These are phyloP conservation scores for Sporothrix euskadiensis DNA, from an alignment of 2,329 filamentous ascomycete genomes.

Conservation along the genomic window DNA sequence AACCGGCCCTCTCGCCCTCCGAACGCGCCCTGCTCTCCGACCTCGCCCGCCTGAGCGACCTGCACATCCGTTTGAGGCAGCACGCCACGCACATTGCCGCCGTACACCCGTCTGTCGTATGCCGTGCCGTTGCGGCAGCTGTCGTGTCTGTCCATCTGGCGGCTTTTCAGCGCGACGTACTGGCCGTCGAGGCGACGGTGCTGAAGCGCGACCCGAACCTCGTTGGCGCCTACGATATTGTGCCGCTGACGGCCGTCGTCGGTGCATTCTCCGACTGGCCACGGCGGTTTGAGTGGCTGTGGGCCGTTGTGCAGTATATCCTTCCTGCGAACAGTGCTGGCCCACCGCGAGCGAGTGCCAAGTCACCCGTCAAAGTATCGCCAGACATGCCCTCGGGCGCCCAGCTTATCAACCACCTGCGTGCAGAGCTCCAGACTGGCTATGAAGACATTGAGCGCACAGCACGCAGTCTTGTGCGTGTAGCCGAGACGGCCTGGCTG, in stretches of 20 bases:
- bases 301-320: constrained; percentile 71
- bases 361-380: neutral
- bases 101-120: constrained; percentile 76
- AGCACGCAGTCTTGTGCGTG: constrained; percentile 68
- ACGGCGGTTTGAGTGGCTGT: constrained; percentile 81
- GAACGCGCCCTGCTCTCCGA: constrained; percentile 80
- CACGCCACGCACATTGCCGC: constrained; percentile 67
- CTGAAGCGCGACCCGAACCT: constrained; percentile 72
- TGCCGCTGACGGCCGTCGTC: constrained; percentile 82
- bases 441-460: constrained; percentile 82
- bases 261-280: constrained; percentile 86
- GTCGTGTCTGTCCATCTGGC: constrained; percentile 74
- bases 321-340: constrained; percentile 38
- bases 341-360: constrained; percentile 32
- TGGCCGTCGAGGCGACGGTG: constrained; percentile 80
- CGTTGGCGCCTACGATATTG: constrained; percentile 90
- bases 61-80: constrained; percentile 71
- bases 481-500: constrained; percentile 88
- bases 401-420: constrained; percentile 72
- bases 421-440: constrained; percentile 78
- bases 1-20: constrained; percentile 66
- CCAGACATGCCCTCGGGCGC: constrained; percentile 61
- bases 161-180: constrained; percentile 77
- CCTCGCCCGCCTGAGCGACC: constrained; percentile 72
- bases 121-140: constrained; percentile 79